phyloP scores from a whole-genome alignment of 2,329 filamentous ascomycete species.

The Apiospora pterosperma region DNA sequence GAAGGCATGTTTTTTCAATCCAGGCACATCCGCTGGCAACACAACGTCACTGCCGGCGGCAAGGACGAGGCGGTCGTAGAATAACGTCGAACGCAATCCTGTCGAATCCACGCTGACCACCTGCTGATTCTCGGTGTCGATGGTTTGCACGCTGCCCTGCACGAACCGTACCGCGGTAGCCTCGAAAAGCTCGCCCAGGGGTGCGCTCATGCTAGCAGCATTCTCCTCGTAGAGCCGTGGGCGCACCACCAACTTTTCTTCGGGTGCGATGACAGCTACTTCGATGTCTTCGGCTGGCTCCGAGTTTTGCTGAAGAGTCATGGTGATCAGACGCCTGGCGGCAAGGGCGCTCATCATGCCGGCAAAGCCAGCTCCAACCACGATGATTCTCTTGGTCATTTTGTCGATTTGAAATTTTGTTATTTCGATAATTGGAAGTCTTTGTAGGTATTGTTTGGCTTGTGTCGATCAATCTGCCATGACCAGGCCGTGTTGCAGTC shows the following conservation, averaged over 20 bases:
- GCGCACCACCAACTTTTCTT: conserved; percentile 27
- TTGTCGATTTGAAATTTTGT: not conserved
- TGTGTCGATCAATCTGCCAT: not conserved
- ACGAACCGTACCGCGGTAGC: conserved; percentile 23
- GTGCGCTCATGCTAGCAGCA: conserved; percentile 18
- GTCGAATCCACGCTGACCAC: conserved; percentile 12
- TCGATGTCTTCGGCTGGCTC: conserved; percentile 15
- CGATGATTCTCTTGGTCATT: conserved; percentile 6
- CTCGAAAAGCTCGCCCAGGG: conserved; percentile 22
- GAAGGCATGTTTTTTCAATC: conserved; percentile 30
- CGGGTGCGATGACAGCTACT: conserved; percentile 29
- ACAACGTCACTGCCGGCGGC: conserved; percentile 32
- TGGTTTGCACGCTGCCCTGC: conserved; percentile 17
- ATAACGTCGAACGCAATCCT: conserved; percentile 12
- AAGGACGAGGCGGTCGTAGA: conserved; percentile 32
- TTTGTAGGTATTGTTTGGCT: not conserved
- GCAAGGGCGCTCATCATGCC: conserved; percentile 34
- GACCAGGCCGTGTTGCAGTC: too few relatives aligned
- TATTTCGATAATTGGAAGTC: not conserved
- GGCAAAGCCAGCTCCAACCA: conserved; percentile 32
- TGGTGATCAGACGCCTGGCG: conserved; percentile 27
- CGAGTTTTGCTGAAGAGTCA: conserved; percentile 10
- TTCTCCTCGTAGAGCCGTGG: conserved; percentile 33
- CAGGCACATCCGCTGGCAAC: conserved; percentile 22
- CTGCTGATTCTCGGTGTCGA: conserved; percentile 14